Conservation (phyloP, 192 early-diverging fungal genomes). For the Entomortierella lignicola region DNA sequence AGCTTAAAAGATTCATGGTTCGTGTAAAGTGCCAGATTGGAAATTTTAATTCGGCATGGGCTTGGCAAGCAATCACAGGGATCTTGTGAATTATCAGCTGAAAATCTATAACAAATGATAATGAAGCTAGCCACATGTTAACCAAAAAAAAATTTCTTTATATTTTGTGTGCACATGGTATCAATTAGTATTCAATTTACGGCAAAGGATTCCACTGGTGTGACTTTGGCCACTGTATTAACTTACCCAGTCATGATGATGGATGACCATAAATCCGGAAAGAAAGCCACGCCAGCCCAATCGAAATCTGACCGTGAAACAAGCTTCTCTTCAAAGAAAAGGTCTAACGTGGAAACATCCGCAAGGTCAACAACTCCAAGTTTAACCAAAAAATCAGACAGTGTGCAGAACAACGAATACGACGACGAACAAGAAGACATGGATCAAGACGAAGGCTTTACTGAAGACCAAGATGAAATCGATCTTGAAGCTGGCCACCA, state of each 20-base stretch:
- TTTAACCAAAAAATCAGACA: not conserved
- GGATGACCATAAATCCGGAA: conserved; percentile 55
- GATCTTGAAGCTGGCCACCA: conserved; percentile 42
- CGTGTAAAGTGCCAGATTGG: conserved; percentile 2
- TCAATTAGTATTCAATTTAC: conserved; percentile 49
- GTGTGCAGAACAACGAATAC: conserved; percentile 10
- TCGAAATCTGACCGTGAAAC: not conserved
- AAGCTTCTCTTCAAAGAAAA: conserved; percentile 6
- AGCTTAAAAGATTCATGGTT: too few species aligned
- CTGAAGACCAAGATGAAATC: conserved; percentile 30
- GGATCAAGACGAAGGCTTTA: conserved; percentile 26
- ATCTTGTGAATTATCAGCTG: conserved; percentile 12
- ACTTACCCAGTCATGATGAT: conserved; percentile 55
- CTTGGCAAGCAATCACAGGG: conserved; percentile 34
- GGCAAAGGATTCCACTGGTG: conserved; percentile 45
- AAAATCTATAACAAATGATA: conserved; percentile 7
- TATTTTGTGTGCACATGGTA: not conserved
- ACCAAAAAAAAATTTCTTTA: too few species aligned
- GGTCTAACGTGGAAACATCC: not conserved
- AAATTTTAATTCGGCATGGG: not conserved
- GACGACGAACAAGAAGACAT: conserved; percentile 31
- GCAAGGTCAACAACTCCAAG: not conserved
- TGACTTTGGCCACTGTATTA: conserved; percentile 30
- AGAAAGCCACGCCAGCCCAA: conserved; percentile 9
- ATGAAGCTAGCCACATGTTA: too few species aligned